A percentile compares a stretch with the other conserved stretches of the same genome.
Evolutionary conservation across 2,329 filamentous ascomycete species (phyloP).

Genomic region (Neofusicoccum cordaticola): DNA sequence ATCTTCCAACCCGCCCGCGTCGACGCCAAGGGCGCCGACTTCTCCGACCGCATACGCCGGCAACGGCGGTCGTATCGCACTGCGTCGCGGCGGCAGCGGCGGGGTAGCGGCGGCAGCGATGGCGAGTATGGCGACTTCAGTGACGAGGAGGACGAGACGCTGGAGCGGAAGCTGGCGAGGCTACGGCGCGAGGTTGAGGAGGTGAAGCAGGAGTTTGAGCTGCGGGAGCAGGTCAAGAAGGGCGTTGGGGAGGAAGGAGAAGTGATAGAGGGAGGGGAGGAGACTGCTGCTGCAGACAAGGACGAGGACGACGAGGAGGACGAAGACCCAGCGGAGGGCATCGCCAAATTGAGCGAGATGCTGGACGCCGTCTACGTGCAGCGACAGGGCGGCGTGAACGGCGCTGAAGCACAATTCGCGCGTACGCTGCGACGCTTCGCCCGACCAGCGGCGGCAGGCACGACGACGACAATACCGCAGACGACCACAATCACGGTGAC

Average conservation of each 20-base stretch:
- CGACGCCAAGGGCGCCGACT: slow-evolving; percentile 76
- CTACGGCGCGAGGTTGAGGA: slow-evolving; percentile 78
- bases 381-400: slow-evolving; percentile 33
- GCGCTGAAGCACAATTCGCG: slow-evolving; percentile 36
- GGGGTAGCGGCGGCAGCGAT: slow-evolving; percentile 51
- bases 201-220: slow-evolving; percentile 56
- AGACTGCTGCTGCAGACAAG: slow-evolving; percentile 34
- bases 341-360: slow-evolving; percentile 68
- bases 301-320: slow-evolving; percentile 36
- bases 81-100: slow-evolving; percentile 60
- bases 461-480: neutral
- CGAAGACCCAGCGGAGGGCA: slow-evolving; percentile 51
- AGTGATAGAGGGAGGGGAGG: slow-evolving; percentile 28
- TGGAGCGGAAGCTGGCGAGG: slow-evolving; percentile 76
- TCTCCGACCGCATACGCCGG: slow-evolving; percentile 85
- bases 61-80: slow-evolving; percentile 75
- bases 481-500: neutral
- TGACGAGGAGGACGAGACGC: slow-evolving; percentile 73
- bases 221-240: slow-evolving; percentile 25
- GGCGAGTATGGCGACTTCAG: slow-evolving; percentile 68
- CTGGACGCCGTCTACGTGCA: slow-evolving; percentile 62
- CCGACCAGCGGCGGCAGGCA: neutral
- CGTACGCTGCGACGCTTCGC: slow-evolving; percentile 35
- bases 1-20: slow-evolving; percentile 74
- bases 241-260: slow-evolving; percentile 31